These are phyloP conservation scores for Ophiostoma sp. DNA, from an alignment of 2,329 filamentous ascomycete genomes.

Conservation along the genomic window DNA sequence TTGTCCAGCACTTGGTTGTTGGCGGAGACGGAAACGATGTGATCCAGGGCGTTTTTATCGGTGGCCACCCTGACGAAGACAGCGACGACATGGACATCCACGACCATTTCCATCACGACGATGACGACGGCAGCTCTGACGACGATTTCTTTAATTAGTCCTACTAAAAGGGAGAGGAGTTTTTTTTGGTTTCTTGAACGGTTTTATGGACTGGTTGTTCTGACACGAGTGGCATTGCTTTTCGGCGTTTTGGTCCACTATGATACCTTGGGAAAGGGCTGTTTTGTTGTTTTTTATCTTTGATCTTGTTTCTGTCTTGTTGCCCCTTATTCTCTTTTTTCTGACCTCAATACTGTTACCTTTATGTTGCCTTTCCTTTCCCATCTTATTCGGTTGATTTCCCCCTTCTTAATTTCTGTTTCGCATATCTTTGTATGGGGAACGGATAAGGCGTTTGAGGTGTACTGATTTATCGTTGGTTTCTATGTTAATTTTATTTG, in stretches of 20 bases:
- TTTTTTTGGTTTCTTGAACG: background rate
- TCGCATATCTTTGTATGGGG: background rate
- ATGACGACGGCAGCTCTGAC: background rate
- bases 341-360: background rate
- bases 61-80: background rate
- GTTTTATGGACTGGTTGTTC: background rate
- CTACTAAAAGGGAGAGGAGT: background rate
- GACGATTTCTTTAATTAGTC: background rate
- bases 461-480: background rate
- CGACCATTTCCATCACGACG: background rate
- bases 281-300: background rate
- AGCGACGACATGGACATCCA: background rate
- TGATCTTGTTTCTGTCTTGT: background rate
- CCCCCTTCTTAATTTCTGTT: background rate
- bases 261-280: conserved; percentile 13
- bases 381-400: background rate
- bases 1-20: background rate
- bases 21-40: background rate
- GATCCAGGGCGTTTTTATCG: background rate
- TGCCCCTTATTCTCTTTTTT: background rate
- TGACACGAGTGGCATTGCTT: background rate
- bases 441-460: background rate
- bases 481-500: background rate
- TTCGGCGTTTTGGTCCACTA: background rate
- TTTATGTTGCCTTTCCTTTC: background rate